phyloP scores from a whole-genome alignment of 1,284 basidiomycete genomes.

The Puccinia hordei region DNA sequence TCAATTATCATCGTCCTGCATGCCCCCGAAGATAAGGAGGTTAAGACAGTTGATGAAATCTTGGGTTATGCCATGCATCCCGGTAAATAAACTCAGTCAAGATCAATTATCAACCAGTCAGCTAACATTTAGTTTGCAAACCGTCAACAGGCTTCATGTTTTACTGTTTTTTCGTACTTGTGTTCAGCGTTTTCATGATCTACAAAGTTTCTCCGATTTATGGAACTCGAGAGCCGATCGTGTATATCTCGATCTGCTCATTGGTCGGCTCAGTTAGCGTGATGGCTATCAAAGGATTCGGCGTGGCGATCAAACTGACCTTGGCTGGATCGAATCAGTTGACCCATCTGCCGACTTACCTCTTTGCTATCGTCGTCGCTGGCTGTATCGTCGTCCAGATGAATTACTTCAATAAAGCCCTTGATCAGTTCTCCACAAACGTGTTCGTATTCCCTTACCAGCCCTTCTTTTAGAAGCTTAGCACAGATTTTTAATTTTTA shows the following conservation, averaged over 20 bases:
- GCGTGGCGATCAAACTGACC: conserved; percentile 92
- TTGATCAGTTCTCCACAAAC: conserved; percentile 96
- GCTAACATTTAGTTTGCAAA: neutral
- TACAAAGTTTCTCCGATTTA: conserved; percentile 82
- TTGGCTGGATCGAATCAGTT: conserved; percentile 94
- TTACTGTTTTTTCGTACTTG: conserved; percentile 81
- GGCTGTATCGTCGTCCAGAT: conserved; percentile 91
- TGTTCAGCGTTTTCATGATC: conserved; percentile 83
- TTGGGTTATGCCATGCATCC: conserved; percentile 84
- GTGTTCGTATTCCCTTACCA: conserved; percentile 68
- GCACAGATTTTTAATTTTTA: neutral
- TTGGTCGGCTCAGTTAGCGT: conserved; percentile 82
- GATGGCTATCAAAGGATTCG: conserved; percentile 95
- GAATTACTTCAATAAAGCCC: conserved; percentile 98
- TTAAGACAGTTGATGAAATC: conserved; percentile 92
- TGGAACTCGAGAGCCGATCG: conserved; percentile 82
- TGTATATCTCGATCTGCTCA: conserved; percentile 93
- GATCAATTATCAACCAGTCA: conserved; percentile 3
- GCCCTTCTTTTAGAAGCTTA: neutral
- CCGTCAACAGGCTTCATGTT: conserved; percentile 72
- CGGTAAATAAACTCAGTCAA: conserved; percentile 64
- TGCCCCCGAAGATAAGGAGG: conserved; percentile 91
- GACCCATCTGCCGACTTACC: conserved; percentile 87
- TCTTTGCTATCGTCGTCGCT: conserved; percentile 81
- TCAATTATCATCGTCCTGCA: conserved; percentile 95